phyloP scores from a whole-genome alignment of 495 filamentous ascomycete species.

The Penicillium macrosclerotiorum region DNA sequence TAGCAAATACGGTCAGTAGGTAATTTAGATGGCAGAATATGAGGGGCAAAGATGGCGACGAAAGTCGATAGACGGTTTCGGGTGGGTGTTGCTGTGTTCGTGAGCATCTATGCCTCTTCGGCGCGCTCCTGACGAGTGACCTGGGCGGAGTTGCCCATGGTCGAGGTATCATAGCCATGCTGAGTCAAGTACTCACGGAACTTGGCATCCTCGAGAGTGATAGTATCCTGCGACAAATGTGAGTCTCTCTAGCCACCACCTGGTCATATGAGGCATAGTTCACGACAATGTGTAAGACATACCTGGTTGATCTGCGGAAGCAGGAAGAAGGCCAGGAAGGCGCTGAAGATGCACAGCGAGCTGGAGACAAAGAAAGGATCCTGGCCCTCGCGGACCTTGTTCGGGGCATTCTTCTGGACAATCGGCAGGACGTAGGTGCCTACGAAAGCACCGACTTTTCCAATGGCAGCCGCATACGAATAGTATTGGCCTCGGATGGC shows the following conservation, averaged over 20 bases:
- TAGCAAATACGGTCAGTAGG: no score
- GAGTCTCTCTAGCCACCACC: not conserved
- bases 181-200: constrained; percentile 67
- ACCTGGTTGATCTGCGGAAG: constrained; percentile 68
- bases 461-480: constrained; percentile 77
- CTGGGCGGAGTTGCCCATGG: constrained; percentile 52
- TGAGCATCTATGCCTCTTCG: no score
- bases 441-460: constrained; percentile 90
- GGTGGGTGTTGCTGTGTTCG: no score
- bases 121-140: constrained; percentile 8
- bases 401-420: constrained; percentile 64
- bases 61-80: no score
- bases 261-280: no score
- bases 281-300: not conserved
- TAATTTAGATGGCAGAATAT: no score
- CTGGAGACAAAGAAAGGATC: constrained; percentile 78
- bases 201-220: constrained; percentile 63
- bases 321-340: constrained; percentile 54
- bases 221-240: constrained; percentile 52
- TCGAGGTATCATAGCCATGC: constrained; percentile 68
- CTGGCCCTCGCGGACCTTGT: constrained; percentile 59
- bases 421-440: constrained; percentile 79
- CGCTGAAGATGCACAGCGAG: constrained; percentile 61
- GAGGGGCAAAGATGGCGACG: not conserved
- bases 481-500: constrained; percentile 89